Evolutionary conservation across 345 rosid species (phyloP).

Genomic region (Ceriops tagal): DNA sequence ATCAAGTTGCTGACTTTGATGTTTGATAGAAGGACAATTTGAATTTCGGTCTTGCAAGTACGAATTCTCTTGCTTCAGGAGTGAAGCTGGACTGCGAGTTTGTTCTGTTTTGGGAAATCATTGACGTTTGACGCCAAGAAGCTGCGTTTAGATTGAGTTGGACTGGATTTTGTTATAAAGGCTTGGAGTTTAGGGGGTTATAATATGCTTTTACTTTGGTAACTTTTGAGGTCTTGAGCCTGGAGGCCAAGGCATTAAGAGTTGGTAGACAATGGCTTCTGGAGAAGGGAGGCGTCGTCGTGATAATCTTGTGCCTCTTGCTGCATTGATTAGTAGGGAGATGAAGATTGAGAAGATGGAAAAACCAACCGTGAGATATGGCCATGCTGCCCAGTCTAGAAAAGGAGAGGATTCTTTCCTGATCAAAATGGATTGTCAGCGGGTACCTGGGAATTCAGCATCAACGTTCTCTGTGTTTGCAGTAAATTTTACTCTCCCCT

Average conservation of each 20-base stretch:
- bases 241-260: conserved; percentile 8
- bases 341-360: conserved; percentile 69
- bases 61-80: conserved; percentile 11
- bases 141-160: conserved; percentile 6
- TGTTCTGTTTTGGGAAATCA: conserved; percentile 3
- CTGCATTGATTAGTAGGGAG: conserved; percentile 66
- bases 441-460: conserved; percentile 62
- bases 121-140: conserved; percentile 3
- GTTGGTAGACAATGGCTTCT: conserved; percentile 48
- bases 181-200: conserved; percentile 5
- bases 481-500: conserved; percentile 33
- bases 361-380: conserved; percentile 63
- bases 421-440: conserved; percentile 58
- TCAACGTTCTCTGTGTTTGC: conserved; percentile 72
- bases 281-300: conserved; percentile 48
- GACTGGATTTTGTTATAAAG: neutral
- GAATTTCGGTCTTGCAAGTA: conserved; percentile 8
- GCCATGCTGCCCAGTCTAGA: conserved; percentile 75
- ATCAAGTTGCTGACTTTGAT: conserved; percentile 33
- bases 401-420: conserved; percentile 89
- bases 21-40: neutral
- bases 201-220: conserved; percentile 26
- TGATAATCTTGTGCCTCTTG: conserved; percentile 73
- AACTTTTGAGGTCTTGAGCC: conserved; percentile 17
- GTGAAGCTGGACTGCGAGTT: conserved; percentile 8